phyloP scores from a whole-genome alignment of 352 stramenopile genomes.

The Phytophthora pini region DNA sequence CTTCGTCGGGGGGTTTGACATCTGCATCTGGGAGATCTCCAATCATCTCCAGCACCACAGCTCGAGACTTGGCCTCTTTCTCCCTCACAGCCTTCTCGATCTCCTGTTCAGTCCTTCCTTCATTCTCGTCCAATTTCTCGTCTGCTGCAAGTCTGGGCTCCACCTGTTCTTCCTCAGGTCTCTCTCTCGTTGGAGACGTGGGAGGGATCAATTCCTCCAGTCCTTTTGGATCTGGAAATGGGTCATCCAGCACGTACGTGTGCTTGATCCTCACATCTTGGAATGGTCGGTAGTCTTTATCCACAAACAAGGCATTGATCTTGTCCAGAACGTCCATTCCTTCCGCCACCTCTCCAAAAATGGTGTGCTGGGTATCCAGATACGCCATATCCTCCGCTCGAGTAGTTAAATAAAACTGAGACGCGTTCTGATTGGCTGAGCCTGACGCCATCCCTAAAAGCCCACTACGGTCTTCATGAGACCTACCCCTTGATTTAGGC shows the following conservation, averaged over 20 bases:
- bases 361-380: conserved; percentile 91
- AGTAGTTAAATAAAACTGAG: conserved; percentile 98
- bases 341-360: conserved; percentile 94
- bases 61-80: conserved; percentile 94
- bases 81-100: conserved; percentile 89
- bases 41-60: conserved; percentile 99
- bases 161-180: conserved; percentile 93
- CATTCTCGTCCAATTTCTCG: conserved; percentile 83
- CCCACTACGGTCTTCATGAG: conserved; percentile 64
- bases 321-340: conserved; percentile 95
- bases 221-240: conserved; percentile 76
- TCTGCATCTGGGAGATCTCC: conserved; percentile 98
- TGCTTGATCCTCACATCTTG: conserved; percentile 97
- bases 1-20: conserved; percentile 97
- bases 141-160: conserved; percentile 90
- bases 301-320: conserved; percentile 95
- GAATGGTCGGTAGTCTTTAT: conserved; percentile 95
- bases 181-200: conserved; percentile 86
- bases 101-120: conserved; percentile 84
- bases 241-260: conserved; percentile 89
- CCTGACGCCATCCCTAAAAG: conserved; percentile 87
- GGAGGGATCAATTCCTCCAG: conserved; percentile 72
- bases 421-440: conserved; percentile 80
- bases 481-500: conserved; percentile 33
- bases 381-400: conserved; percentile 89